Conservation (phyloP, 169 alveolate genomes). For the Cryptosporidium ryanae region DNA sequence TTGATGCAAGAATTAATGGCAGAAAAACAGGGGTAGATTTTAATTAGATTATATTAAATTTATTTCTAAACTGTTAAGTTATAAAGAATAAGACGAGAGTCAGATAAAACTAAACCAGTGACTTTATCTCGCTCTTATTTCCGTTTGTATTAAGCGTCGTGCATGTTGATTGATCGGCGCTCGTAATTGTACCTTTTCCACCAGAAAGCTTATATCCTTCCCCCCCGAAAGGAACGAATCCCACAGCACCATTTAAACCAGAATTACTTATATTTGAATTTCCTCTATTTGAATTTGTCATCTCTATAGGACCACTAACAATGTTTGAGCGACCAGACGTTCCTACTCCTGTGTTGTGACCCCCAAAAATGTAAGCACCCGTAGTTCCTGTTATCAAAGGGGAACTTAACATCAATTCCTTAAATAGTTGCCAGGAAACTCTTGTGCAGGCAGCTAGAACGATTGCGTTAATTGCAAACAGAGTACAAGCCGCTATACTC, state of each 20-base stretch:
- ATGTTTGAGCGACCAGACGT: background rate
- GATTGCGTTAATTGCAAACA: constrained; percentile 57
- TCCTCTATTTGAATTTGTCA: constrained; percentile 12
- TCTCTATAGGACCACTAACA: constrained; percentile 19
- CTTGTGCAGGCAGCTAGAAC: constrained; percentile 68
- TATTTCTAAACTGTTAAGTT: background rate
- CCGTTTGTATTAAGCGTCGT: constrained; percentile 19
- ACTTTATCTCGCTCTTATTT: constrained; percentile 18
- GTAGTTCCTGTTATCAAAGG: constrained; percentile 72
- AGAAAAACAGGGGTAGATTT: background rate
- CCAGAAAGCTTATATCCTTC: constrained; percentile 66
- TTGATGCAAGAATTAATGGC: constrained; percentile 39
- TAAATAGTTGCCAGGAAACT: constrained; percentile 66
- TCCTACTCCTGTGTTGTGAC: constrained; percentile 12
- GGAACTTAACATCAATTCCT: constrained; percentile 68
- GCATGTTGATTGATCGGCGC: constrained; percentile 1
- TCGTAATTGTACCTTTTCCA: background rate
- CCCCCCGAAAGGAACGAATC: constrained; percentile 74
- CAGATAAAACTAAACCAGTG: constrained; percentile 14
- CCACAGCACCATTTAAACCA: constrained; percentile 7
- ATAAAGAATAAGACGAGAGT: background rate
- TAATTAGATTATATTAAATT: background rate
- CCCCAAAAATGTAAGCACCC: constrained; percentile 70
- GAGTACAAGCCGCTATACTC: constrained; percentile 66
- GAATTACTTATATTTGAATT: constrained; percentile 2